These are phyloP conservation scores for Chernovozyma aurita DNA, from an alignment of 1,139 yeast species.

Conservation along the genomic window DNA sequence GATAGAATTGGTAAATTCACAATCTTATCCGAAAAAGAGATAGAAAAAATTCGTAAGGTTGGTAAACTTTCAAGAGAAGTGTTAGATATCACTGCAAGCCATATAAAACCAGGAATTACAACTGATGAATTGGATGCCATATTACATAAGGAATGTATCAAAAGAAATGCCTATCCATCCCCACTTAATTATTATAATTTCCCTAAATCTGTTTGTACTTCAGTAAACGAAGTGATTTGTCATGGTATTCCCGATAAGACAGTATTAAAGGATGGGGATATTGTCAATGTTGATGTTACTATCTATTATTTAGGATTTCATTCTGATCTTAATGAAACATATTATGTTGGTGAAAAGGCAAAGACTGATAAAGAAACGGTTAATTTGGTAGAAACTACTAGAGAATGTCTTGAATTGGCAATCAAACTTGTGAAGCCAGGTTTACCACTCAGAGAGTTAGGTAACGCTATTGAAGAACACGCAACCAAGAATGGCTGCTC, in stretches of 20 bases:
- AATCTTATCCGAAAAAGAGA: constrained; percentile 57
- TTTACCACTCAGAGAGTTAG: constrained; percentile 77
- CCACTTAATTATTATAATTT: constrained; percentile 92
- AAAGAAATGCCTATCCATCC: constrained; percentile 90
- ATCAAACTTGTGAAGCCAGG: constrained; percentile 90
- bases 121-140: constrained; percentile 89
- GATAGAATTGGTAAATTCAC: constrained; percentile 68
- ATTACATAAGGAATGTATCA: constrained; percentile 83
- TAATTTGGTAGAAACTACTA: constrained; percentile 87
- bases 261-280: constrained; percentile 87
- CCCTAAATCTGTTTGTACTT: constrained; percentile 91
- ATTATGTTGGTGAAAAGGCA: constrained; percentile 92
- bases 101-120: constrained; percentile 80
- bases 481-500: constrained; percentile 77
- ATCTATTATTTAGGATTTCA: constrained; percentile 85
- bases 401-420: constrained; percentile 84
- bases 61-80: constrained; percentile 81
- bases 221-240: constrained; percentile 91
- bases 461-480: constrained; percentile 83
- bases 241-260: constrained; percentile 96
- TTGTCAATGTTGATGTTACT: constrained; percentile 85
- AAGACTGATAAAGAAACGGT: constrained; percentile 69
- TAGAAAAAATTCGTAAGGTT: constrained; percentile 69
- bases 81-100: constrained; percentile 80
- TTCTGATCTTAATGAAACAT: constrained; percentile 94